These are phyloP conservation scores for Torulaspora pretoriensis DNA, from an alignment of 1,139 yeast genomes.

Conservation along the genomic window DNA sequence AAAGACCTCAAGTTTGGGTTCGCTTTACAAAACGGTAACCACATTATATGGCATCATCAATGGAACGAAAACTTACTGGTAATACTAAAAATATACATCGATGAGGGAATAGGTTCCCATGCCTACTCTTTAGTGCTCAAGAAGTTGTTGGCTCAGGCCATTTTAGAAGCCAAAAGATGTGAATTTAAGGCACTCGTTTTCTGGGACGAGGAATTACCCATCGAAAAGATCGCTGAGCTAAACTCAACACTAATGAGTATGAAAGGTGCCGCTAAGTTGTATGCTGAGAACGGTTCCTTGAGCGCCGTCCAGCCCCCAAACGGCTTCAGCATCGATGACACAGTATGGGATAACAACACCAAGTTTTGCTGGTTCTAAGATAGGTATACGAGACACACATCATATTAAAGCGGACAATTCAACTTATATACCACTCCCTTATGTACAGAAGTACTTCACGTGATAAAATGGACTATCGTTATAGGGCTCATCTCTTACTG, in stretches of 20 bases:
- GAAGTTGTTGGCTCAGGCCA: slow-evolving; percentile 24
- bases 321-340: slow-evolving; percentile 19
- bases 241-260: slow-evolving; percentile 16
- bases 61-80: slow-evolving; percentile 40
- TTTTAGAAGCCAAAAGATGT: slow-evolving; percentile 24
- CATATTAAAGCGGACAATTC: not conserved
- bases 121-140: slow-evolving; percentile 18
- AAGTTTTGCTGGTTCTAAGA: slow-evolving; percentile 36
- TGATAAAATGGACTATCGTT: not conserved
- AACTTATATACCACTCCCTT: not conserved
- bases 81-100: slow-evolving; percentile 32
- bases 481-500: not conserved
- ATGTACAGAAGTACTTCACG: not conserved
- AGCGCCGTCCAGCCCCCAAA: slow-evolving; percentile 35
- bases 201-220: slow-evolving; percentile 36
- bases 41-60: slow-evolving; percentile 47
- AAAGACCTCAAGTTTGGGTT: slow-evolving; percentile 35
- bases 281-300: slow-evolving; percentile 29
- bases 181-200: slow-evolving; percentile 26
- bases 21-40: slow-evolving; percentile 33
- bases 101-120: slow-evolving; percentile 15
- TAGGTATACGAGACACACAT: not conserved
- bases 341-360: slow-evolving; percentile 35
- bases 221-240: slow-evolving; percentile 22
- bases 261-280: slow-evolving; percentile 24